These are phyloP conservation scores for Cryptomeria japonica DNA, from an alignment of 75 land plant genomes.

Conservation along the genomic window DNA sequence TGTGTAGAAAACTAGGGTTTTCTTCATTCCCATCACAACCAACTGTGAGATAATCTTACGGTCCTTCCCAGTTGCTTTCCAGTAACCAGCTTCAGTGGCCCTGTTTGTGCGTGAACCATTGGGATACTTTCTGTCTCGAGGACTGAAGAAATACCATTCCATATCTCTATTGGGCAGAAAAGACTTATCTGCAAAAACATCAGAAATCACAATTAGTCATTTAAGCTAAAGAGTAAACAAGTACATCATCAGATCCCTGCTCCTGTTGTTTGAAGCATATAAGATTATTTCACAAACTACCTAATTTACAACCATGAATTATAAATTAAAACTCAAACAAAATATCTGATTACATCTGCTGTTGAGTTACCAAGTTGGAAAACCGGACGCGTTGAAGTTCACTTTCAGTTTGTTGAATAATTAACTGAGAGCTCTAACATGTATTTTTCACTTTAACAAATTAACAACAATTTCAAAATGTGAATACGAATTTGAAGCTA, in stretches of 20 bases:
- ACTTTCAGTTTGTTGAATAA: background rate
- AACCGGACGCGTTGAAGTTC: too few species aligned
- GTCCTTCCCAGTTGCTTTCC: slow-evolving; percentile 45
- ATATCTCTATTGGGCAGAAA: slow-evolving; percentile 21
- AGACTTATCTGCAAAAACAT: slow-evolving; percentile 21
- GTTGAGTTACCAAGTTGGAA: too few species aligned
- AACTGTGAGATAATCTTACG: slow-evolving; percentile 12
- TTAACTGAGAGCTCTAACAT: too few species aligned
- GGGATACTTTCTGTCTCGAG: slow-evolving; percentile 36
- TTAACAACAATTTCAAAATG: background rate
- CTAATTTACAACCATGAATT: background rate
- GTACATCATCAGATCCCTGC: too few species aligned
- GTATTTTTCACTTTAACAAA: too few species aligned
- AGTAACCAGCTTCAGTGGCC: slow-evolving; percentile 38
- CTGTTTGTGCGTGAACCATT: slow-evolving; percentile 34
- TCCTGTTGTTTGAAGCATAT: too few species aligned
- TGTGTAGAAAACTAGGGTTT: slow-evolving; percentile 36
- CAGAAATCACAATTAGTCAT: background rate
- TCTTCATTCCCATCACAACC: slow-evolving; percentile 22
- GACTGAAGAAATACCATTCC: slow-evolving; percentile 42
- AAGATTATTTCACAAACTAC: background rate
- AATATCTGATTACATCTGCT: background rate
- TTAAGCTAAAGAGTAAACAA: background rate
- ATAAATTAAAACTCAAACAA: background rate
- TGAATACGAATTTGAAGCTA: background rate